These are phyloP conservation scores for Nannochloris sp. DNA, from an alignment of 139 green algal species.

Conservation along the genomic window DNA sequence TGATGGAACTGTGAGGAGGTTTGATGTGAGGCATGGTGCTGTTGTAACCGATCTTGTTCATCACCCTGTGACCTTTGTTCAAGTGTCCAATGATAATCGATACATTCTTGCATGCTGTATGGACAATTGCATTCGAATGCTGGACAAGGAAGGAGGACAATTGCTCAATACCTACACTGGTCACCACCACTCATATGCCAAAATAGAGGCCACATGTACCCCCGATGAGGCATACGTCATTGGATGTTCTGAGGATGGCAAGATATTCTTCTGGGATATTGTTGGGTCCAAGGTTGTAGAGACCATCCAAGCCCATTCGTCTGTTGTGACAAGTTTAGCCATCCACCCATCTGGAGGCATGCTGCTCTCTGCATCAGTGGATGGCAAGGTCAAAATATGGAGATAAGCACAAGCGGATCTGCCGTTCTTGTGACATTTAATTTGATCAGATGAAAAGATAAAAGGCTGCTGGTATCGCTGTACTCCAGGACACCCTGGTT, in stretches of 20 bases:
- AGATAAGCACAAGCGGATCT: neutral
- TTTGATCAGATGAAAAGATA: too few species aligned
- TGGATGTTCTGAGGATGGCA: constrained; percentile 62
- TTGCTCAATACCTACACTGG: constrained; percentile 69
- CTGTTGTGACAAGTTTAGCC: constrained; percentile 57
- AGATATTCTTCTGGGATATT: constrained; percentile 80
- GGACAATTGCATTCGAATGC: constrained; percentile 55
- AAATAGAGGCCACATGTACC: constrained; percentile 72
- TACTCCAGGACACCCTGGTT: too few species aligned
- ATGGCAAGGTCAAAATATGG: constrained; percentile 75
- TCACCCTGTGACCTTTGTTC: constrained; percentile 54
- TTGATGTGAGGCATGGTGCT: constrained; percentile 75
- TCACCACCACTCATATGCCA: constrained; percentile 53
- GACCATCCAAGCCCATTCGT: constrained; percentile 56
- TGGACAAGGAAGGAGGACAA: constrained; percentile 55
- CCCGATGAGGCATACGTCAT: constrained; percentile 65
- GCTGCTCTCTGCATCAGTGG: constrained; percentile 66
- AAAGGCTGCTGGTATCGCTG: too few species aligned
- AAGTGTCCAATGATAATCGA: constrained; percentile 32
- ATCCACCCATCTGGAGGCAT: constrained; percentile 57
- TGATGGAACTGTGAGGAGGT: constrained; percentile 76
- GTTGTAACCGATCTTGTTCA: constrained; percentile 62
- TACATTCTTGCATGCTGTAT: constrained; percentile 66
- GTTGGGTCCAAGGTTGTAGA: constrained; percentile 52
- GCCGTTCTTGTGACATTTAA: neutral